Conservation (phyloP, 805 yeast species). For the Barnettozyma sucrosica region DNA sequence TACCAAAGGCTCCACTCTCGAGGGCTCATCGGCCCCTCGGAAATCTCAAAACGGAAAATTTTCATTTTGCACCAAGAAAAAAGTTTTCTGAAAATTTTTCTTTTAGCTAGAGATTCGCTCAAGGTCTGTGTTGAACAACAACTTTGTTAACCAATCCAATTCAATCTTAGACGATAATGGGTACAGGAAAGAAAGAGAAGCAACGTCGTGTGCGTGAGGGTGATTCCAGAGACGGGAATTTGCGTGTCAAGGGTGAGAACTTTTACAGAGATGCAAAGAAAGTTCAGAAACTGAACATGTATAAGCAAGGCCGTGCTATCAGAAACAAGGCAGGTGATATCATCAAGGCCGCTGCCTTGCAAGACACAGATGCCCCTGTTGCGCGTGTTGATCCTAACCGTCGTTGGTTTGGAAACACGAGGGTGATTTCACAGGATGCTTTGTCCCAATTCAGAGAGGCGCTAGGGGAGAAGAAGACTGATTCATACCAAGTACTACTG, state of each 20-base stretch:
- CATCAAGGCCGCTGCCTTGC: constrained; percentile 80
- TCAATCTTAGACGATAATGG: constrained; percentile 46
- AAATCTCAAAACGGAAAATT: not conserved
- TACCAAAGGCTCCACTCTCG: no score
- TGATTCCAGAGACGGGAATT: constrained; percentile 79
- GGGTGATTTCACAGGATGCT: constrained; percentile 97
- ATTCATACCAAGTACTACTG: constrained; percentile 78
- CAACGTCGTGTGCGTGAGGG: constrained; percentile 79
- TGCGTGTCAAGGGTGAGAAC: constrained; percentile 94
- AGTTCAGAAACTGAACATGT: constrained; percentile 87
- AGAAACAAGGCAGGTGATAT: constrained; percentile 86
- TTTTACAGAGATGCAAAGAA: constrained; percentile 92
- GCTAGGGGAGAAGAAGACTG: constrained; percentile 76
- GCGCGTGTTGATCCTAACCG: constrained; percentile 96
- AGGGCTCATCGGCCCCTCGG: not conserved
- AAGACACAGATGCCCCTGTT: constrained; percentile 77
- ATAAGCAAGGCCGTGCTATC: constrained; percentile 82
- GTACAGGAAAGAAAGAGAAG: constrained; percentile 89
- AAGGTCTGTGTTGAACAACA: not conserved
- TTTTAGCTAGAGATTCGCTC: constrained; percentile 1
- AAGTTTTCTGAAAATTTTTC: constrained; percentile 1
- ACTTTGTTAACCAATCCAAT: not conserved
- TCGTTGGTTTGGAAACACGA: constrained; percentile 96
- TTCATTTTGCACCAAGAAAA: constrained; percentile 1
- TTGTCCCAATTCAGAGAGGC: constrained; percentile 91